Percentiles rank a stretch among this genome's conserved stretches.
These are phyloP conservation scores for Kwoniella shandongensis DNA, from an alignment of 768 basidiomycete species.

Conservation along the genomic window DNA sequence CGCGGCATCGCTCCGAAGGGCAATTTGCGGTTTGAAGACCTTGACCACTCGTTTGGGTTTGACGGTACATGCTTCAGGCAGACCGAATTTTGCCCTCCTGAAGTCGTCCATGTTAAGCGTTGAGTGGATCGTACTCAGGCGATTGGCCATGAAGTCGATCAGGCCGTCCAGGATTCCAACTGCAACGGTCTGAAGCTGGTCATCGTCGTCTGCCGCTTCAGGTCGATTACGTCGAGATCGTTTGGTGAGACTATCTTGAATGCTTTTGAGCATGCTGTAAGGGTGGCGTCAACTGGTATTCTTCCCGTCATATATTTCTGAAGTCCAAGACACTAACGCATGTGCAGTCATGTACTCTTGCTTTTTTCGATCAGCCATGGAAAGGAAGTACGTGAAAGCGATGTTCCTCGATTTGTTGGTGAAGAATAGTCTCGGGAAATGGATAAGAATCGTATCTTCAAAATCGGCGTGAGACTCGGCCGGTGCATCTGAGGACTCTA, in stretches of 20 bases:
- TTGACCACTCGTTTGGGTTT: constrained; percentile 69
- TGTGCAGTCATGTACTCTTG: constrained; percentile 87
- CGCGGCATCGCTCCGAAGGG: constrained; percentile 65
- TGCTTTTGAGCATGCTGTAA: constrained; percentile 19
- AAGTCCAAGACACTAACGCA: too few species aligned
- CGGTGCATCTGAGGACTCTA: too few species aligned
- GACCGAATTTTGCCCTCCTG: constrained; percentile 65
- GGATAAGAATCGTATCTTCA: constrained; percentile 86
- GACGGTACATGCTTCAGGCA: constrained; percentile 49
- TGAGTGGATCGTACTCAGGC: constrained; percentile 68
- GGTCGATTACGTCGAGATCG: constrained; percentile 52
- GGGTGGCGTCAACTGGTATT: too few species aligned
- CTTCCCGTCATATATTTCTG: too few species aligned
- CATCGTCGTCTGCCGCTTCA: constrained; percentile 4
- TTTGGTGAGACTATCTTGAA: constrained; percentile 18
- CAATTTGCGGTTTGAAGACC: constrained; percentile 87
- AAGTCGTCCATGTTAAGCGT: constrained; percentile 55
- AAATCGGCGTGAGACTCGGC: constrained; percentile 55
- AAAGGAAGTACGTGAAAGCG: constrained; percentile 83
- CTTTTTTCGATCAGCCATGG: constrained; percentile 69
- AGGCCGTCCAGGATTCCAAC: too few species aligned
- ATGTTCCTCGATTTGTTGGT: constrained; percentile 77
- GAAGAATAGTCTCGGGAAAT: constrained; percentile 77
- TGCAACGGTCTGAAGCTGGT: too few species aligned
- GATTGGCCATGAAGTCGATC: constrained; percentile 53